phyloP scores from a whole-genome alignment of 78 protist species.

The Diacronema lutheri region DNA sequence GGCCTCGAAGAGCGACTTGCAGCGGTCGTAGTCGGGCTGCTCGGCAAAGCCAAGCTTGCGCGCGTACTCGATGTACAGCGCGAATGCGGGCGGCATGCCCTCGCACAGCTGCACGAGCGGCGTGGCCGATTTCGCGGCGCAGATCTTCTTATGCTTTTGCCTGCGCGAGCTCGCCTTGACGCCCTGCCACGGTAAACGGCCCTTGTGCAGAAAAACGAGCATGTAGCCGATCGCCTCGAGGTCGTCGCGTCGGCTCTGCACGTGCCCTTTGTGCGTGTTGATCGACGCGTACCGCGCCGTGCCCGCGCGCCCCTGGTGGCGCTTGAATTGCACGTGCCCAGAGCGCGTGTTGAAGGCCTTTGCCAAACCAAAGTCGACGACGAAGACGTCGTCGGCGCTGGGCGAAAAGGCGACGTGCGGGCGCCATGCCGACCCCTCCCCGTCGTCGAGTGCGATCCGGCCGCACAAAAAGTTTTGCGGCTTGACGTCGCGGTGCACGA shows the following conservation, averaged over 20 bases:
- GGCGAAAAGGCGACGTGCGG: background rate
- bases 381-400: background rate
- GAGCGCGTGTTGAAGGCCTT: conserved; percentile 28
- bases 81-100: conserved; percentile 60
- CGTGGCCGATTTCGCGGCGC: conserved; percentile 23
- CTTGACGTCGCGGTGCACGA: conserved; percentile 68
- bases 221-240: conserved; percentile 84
- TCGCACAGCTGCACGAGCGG: conserved; percentile 34
- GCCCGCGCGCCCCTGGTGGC: conserved; percentile 1
- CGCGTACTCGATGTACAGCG: conserved; percentile 59
- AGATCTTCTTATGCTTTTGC: background rate
- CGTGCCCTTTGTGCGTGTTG: conserved; percentile 65
- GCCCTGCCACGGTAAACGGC: conserved; percentile 85
- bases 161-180: conserved; percentile 30
- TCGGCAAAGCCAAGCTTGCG: conserved; percentile 67
- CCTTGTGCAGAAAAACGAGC: conserved; percentile 66
- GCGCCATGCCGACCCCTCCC: background rate
- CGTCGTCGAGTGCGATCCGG: background rate
- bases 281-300: conserved; percentile 61
- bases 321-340: background rate
- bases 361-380: conserved; percentile 51
- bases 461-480: conserved; percentile 58
- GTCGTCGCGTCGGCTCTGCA: conserved; percentile 93
- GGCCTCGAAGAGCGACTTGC: no score
- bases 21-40: conserved; percentile 73